Evolutionary conservation across 495 filamentous ascomycete genomes (phyloP).

Genomic region (Darksidea phi): DNA sequence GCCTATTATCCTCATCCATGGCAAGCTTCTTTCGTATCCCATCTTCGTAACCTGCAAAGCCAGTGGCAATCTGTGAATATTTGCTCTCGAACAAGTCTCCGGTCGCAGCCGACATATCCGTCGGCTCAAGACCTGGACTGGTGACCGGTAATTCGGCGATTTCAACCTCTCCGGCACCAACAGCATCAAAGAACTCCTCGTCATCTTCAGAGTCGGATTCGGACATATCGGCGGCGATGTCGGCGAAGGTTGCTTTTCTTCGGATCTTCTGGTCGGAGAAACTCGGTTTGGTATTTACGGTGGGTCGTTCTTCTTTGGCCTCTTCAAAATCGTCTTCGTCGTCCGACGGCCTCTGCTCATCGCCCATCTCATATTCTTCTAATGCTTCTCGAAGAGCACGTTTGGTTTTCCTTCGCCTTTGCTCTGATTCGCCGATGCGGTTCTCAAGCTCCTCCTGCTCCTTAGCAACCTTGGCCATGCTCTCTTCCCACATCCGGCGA

Average conservation of each 20-base stretch:
- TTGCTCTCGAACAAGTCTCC: conserved; percentile 53
- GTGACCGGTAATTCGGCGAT: conserved; percentile 58
- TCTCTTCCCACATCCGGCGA: conserved; percentile 95
- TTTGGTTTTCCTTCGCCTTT: conserved; percentile 86
- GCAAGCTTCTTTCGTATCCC: conserved; percentile 73
- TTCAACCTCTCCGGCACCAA: conserved; percentile 88
- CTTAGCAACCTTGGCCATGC: conserved; percentile 87
- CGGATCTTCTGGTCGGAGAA: conserved; percentile 40
- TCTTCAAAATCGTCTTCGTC: conserved; percentile 31
- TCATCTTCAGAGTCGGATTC: conserved; percentile 72
- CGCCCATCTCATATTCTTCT: conserved; percentile 56
- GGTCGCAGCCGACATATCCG: conserved; percentile 37
- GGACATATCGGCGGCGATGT: conserved; percentile 48
- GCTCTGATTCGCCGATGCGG: conserved; percentile 83
- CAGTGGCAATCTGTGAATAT: conserved; percentile 61
- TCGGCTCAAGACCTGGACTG: conserved; percentile 45
- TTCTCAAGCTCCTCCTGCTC: conserved; percentile 91
- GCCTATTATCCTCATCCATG: conserved; percentile 88
- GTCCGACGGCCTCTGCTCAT: conserved; percentile 34
- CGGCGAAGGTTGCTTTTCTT: conserved; percentile 58
- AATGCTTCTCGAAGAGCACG: conserved; percentile 84
- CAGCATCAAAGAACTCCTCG: conserved; percentile 96
- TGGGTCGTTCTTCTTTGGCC: conserved; percentile 14
- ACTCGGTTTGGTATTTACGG: conserved; percentile 9
- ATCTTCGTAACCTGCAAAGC: conserved; percentile 89